phyloP scores from a whole-genome alignment of 768 basidiomycete genomes.

The Auricularia auricula-judae region DNA sequence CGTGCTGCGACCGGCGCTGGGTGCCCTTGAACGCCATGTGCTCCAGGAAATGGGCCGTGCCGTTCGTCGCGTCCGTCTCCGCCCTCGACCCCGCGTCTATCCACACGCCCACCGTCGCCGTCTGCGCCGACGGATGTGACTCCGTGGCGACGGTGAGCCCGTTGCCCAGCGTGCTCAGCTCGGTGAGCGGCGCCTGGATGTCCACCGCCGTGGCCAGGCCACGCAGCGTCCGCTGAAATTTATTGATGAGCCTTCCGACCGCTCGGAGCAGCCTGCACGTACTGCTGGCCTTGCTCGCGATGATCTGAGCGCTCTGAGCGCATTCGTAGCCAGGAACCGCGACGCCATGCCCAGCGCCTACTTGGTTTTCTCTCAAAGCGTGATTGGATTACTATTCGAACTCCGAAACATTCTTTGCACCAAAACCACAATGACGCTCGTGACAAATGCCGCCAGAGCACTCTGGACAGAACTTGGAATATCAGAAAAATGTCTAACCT shows the following conservation, averaged over 20 bases:
- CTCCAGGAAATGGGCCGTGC: constrained; percentile 97
- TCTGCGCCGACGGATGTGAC: constrained; percentile 80
- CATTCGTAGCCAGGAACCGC: background rate
- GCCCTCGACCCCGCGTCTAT: constrained; percentile 97
- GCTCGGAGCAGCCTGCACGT: background rate
- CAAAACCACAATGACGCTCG: background rate
- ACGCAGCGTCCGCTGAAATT: background rate
- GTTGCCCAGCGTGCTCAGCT: constrained; percentile 87
- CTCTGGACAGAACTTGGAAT: constrained; percentile 5
- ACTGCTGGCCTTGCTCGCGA: background rate
- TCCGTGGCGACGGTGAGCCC: constrained; percentile 94
- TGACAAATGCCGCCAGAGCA: background rate
- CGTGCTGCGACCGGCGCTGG: constrained; percentile 72
- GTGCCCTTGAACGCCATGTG: constrained; percentile 99
- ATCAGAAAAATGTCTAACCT: background rate
- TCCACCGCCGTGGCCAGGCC: constrained; percentile 30
- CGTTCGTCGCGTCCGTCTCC: constrained; percentile 90
- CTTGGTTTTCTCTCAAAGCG: background rate
- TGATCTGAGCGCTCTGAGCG: background rate
- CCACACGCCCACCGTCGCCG: constrained; percentile 98
- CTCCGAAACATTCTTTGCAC: background rate
- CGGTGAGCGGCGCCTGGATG: constrained; percentile 62
- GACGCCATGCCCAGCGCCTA: background rate
- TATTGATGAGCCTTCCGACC: background rate
- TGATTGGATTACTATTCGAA: background rate